Evolutionary conservation across 2,329 filamentous ascomycete species (phyloP).

Genomic region (Microdochium trichocladiopsis): DNA sequence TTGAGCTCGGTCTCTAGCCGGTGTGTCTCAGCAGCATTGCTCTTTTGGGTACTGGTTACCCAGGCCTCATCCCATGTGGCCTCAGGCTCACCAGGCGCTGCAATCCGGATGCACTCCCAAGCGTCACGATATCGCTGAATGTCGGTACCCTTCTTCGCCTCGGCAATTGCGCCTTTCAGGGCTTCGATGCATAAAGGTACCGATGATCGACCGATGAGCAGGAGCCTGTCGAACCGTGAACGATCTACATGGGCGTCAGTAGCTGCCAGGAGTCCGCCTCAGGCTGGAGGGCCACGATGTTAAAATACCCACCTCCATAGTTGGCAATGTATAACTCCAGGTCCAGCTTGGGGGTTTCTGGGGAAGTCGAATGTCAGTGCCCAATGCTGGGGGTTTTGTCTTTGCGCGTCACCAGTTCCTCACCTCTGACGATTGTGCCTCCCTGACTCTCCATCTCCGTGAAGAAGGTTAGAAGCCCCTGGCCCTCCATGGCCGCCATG

Average conservation of each 20-base stretch:
- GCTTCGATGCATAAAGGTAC: constrained; percentile 72
- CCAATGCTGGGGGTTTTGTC: constrained; percentile 7
- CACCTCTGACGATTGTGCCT: constrained; percentile 41
- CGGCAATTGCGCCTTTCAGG: constrained; percentile 66
- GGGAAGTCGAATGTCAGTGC: constrained; percentile 1
- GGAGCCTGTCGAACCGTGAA: constrained; percentile 73
- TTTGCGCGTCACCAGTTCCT: constrained; percentile 1
- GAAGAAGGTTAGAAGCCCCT: constrained; percentile 33
- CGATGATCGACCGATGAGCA: constrained; percentile 74
- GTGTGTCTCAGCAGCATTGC: constrained; percentile 62
- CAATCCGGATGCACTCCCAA: constrained; percentile 55
- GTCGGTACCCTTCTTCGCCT: constrained; percentile 73
- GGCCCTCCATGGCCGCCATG: constrained; percentile 26
- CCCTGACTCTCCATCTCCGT: constrained; percentile 37
- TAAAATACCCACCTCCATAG: constrained; percentile 60
- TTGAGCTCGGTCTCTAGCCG: constrained; percentile 81
- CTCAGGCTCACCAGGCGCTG: constrained; percentile 61
- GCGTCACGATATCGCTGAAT: constrained; percentile 63
- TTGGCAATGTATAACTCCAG: constrained; percentile 86
- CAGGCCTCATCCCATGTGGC: constrained; percentile 64
- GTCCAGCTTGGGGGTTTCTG: constrained; percentile 81
- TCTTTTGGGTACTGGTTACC: constrained; percentile 60
- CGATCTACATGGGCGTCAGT: constrained; percentile 46
- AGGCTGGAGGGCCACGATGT: neutral
- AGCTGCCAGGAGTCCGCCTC: neutral